phyloP scores from a whole-genome alignment of 2,329 filamentous ascomycete species.

The Cladophialophora psammophila region DNA sequence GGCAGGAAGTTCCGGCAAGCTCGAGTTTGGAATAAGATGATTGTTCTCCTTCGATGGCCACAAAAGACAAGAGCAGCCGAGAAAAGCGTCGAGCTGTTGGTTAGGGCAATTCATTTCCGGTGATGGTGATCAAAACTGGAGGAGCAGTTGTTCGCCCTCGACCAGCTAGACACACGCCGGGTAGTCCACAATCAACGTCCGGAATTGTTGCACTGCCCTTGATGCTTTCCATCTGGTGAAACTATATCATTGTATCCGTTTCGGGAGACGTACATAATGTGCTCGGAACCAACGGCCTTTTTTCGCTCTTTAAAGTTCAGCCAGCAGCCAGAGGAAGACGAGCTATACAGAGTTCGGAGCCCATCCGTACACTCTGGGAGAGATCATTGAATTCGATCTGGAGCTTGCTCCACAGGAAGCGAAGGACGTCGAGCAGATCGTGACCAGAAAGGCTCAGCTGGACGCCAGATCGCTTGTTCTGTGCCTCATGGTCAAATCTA shows the following conservation, averaged over 20 bases:
- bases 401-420: background rate
- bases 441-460: background rate
- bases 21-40: background rate
- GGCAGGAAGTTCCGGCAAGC: conserved; percentile 3
- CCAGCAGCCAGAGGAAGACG: background rate
- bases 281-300: background rate
- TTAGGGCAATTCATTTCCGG: background rate
- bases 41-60: background rate
- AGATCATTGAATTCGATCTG: conserved; percentile 1
- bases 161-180: background rate
- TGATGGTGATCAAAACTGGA: background rate
- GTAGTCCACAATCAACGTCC: background rate
- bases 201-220: background rate
- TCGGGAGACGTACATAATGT: conserved; percentile 1
- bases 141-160: background rate
- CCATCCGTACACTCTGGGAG: background rate
- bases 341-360: background rate
- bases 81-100: background rate
- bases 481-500: background rate
- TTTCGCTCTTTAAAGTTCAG: background rate
- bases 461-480: background rate
- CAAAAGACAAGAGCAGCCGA: background rate
- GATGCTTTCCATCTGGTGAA: background rate
- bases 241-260: conserved; percentile 1
- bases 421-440: background rate